phyloP scores from a whole-genome alignment of 176 grass and related monocot species.

The Oryza punctata region DNA sequence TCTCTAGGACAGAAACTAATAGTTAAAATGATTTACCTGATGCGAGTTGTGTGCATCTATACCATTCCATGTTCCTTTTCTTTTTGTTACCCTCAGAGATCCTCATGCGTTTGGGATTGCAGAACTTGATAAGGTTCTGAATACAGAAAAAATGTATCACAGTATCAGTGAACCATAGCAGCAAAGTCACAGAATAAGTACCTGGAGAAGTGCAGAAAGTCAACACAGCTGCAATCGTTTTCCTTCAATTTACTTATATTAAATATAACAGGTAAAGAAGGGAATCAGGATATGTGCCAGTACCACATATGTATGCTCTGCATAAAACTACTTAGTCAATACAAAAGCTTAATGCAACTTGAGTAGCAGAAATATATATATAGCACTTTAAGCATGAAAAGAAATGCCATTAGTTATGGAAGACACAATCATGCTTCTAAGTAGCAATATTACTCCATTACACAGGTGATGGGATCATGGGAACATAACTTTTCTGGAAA shows the following conservation, averaged over 20 bases:
- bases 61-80: background rate
- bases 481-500: background rate
- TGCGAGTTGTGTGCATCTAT: background rate
- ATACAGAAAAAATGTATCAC: background rate
- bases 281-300: background rate
- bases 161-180: background rate
- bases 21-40: background rate
- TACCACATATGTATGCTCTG: no score
- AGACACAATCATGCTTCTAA: background rate
- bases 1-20: background rate
- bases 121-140: background rate
- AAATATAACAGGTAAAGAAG: constrained; percentile 6
- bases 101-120: background rate
- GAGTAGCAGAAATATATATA: no score
- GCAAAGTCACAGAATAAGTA: background rate
- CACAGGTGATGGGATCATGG: background rate
- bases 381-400: background rate
- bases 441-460: background rate
- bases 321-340: no score
- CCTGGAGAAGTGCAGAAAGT: background rate
- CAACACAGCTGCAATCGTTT: background rate
- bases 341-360: no score
- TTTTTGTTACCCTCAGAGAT: background rate
- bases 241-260: background rate
- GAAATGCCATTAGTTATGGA: background rate